Percentiles rank a stretch among this genome's conserved stretches.
These are phyloP conservation scores for Pichia sp. DNA, from an alignment of 1,139 yeast species.

Conservation along the genomic window DNA sequence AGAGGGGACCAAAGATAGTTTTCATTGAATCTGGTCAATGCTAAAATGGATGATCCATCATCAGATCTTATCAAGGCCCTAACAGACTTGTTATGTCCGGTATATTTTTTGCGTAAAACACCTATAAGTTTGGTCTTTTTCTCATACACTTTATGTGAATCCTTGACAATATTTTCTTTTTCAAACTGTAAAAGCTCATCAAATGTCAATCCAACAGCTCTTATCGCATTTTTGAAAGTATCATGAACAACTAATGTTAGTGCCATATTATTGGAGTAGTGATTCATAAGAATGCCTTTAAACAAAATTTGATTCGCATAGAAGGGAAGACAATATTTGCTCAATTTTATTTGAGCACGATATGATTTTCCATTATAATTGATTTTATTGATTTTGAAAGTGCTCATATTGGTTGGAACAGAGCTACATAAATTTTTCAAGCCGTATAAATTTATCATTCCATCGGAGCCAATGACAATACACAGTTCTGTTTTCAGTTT, in stretches of 20 bases:
- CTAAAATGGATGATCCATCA: slow-evolving; percentile 50
- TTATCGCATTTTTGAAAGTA: slow-evolving; percentile 35
- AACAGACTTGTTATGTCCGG: slow-evolving; percentile 83
- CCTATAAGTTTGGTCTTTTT: slow-evolving; percentile 15
- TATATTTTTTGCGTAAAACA: slow-evolving; percentile 44
- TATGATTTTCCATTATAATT: slow-evolving; percentile 6
- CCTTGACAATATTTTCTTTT: slow-evolving; percentile 1
- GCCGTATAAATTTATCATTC: slow-evolving; percentile 38
- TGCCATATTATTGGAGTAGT: slow-evolving; percentile 17
- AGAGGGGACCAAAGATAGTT: slow-evolving; percentile 61
- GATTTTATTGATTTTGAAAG: slow-evolving; percentile 7
- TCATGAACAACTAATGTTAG: slow-evolving; percentile 43
- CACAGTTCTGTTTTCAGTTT: slow-evolving; percentile 45
- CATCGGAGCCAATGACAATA: slow-evolving; percentile 38
- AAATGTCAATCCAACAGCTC: slow-evolving; percentile 36
- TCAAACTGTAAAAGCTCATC: slow-evolving; percentile 27
- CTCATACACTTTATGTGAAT: not conserved
- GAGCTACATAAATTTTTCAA: slow-evolving; percentile 42
- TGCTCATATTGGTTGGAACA: slow-evolving; percentile 31
- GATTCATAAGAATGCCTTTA: slow-evolving; percentile 13
- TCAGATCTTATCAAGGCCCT: slow-evolving; percentile 56
- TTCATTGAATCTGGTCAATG: slow-evolving; percentile 44
- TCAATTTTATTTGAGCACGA: slow-evolving; percentile 13
- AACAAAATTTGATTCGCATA: slow-evolving; percentile 4
- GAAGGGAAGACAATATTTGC: slow-evolving; percentile 24